Evolutionary conservation across 768 basidiomycete species (phyloP).

Genomic region (Podaxis carcinomalis): DNA sequence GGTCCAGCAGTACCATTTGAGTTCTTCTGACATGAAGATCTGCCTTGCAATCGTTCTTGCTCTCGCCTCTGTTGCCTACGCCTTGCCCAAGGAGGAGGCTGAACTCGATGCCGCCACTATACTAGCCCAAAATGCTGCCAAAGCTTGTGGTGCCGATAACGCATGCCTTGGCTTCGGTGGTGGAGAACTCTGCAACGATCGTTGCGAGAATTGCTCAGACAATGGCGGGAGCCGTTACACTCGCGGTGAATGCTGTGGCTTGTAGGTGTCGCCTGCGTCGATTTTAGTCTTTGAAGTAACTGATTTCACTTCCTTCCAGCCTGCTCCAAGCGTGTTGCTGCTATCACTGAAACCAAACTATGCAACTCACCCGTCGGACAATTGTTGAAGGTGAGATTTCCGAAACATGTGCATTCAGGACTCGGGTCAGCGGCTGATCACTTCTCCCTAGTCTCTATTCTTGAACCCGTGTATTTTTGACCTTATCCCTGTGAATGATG

Average conservation of each 20-base stretch:
- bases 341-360: background rate
- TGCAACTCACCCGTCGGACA: no score
- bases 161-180: background rate
- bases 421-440: no score
- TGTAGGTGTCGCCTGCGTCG: background rate
- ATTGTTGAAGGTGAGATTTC: no score
- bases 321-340: background rate
- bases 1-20: background rate
- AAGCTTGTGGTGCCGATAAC: background rate
- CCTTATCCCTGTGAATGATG: no score
- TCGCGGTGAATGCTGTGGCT: background rate
- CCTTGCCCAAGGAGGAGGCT: background rate
- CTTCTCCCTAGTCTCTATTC: no score
- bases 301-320: background rate
- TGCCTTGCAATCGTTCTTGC: background rate
- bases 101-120: background rate
- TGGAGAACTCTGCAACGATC: background rate
- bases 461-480: no score
- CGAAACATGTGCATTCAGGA: no score
- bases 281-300: background rate
- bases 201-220: background rate
- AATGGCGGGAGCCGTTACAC: background rate
- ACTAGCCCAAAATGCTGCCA: background rate
- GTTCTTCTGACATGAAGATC: background rate
- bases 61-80: background rate